Conservation (phyloP, 2,329 filamentous ascomycete species). For the Fusarium mundagurra region DNA sequence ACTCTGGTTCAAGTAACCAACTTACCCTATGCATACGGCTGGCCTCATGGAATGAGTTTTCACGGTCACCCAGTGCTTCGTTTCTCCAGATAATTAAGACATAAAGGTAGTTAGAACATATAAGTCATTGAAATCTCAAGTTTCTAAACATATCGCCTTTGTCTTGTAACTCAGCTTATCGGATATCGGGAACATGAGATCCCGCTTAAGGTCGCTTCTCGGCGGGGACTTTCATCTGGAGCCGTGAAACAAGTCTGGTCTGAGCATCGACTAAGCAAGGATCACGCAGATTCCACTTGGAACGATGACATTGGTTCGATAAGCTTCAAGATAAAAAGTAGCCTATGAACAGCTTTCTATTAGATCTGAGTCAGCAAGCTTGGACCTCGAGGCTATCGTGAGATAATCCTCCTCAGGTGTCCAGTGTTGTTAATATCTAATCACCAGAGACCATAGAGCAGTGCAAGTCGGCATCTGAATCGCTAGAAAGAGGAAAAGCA, state of each 20-base stretch:
- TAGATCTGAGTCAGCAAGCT: not conserved
- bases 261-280: not conserved
- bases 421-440: rapidly evolving
- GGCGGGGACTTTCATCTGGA: too few species aligned
- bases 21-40: not conserved
- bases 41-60: not conserved
- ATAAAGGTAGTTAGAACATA: rapidly evolving
- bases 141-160: rapidly evolving
- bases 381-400: not conserved
- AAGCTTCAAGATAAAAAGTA: rapidly evolving
- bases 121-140: rapidly evolving
- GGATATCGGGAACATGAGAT: not conserved
- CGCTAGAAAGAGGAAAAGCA: rapidly evolving
- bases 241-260: not conserved
- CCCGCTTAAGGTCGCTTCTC: not conserved
- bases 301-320: not conserved
- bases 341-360: not conserved
- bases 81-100: rapidly evolving
- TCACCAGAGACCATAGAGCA: rapidly evolving
- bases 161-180: rapidly evolving
- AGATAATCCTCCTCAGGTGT: not conserved
- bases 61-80: rapidly evolving
- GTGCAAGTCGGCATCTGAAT: rapidly evolving
- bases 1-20: rapidly evolving
- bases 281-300: not conserved